Conservation (phyloP, 2,329 filamentous ascomycete genomes). For the Claviceps capensis region DNA sequence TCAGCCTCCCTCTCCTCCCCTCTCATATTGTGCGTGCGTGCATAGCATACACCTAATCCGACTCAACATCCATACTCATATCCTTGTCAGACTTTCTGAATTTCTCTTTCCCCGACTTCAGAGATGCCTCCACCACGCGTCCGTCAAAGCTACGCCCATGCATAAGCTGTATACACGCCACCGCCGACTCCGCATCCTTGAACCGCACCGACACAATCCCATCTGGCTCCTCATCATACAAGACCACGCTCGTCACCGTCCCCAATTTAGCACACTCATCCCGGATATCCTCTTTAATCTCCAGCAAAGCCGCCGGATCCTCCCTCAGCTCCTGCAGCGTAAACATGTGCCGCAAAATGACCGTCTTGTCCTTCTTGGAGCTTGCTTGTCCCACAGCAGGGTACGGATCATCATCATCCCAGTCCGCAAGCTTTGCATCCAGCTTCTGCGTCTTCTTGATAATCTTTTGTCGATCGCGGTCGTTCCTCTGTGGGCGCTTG, state of each 20-base stretch:
- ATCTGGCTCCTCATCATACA: slow-evolving; percentile 76
- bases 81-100: slow-evolving; percentile 56
- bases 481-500: slow-evolving; percentile 31
- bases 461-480: slow-evolving; percentile 73
- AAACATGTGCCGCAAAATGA: slow-evolving; percentile 89
- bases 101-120: slow-evolving; percentile 57
- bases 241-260: slow-evolving; percentile 75
- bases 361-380: slow-evolving; percentile 58
- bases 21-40: too few relatives aligned
- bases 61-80: slow-evolving; percentile 27
- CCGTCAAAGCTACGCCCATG: slow-evolving; percentile 69
- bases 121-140: slow-evolving; percentile 54
- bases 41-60: slow-evolving; percentile 9
- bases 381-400: slow-evolving; percentile 26
- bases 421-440: slow-evolving; percentile 83
- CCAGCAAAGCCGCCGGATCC: slow-evolving; percentile 67
- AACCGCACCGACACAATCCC: slow-evolving; percentile 83
- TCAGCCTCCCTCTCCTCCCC: background rate
- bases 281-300: slow-evolving; percentile 89
- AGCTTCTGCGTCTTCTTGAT: slow-evolving; percentile 86
- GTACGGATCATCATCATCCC: slow-evolving; percentile 76
- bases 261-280: slow-evolving; percentile 83
- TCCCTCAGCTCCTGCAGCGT: slow-evolving; percentile 73
- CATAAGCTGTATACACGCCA: slow-evolving; percentile 61
- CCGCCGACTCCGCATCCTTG: slow-evolving; percentile 53